phyloP scores from a whole-genome alignment of 2,329 filamentous ascomycete species.

The Colletotrichum melonis region DNA sequence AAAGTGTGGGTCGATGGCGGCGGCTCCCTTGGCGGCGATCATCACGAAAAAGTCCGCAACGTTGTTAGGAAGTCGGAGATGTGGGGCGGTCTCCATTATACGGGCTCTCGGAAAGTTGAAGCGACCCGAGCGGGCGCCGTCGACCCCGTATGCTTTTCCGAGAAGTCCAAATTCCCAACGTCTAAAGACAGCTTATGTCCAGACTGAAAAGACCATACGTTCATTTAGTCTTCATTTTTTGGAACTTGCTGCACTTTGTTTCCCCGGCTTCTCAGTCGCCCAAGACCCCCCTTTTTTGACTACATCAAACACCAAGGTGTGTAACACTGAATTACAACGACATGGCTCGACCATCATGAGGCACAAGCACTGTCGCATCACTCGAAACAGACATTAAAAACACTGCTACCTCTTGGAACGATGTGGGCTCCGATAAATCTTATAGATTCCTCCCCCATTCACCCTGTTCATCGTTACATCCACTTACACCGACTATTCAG shows the following conservation, averaged over 20 bases:
- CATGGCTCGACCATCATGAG: not conserved
- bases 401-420: not conserved
- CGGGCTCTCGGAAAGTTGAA: constrained; percentile 24
- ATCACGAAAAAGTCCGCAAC: constrained; percentile 4
- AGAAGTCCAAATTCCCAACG: constrained; percentile 26
- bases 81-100: not conserved
- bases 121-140: constrained; percentile 30
- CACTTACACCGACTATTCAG: not conserved
- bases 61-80: constrained; percentile 4
- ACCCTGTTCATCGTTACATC: not conserved
- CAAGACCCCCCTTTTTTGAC: not conserved
- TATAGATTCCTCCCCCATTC: not conserved
- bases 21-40: constrained; percentile 26
- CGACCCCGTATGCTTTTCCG: constrained; percentile 28
- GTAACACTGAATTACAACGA: not conserved
- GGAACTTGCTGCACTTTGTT: not conserved
- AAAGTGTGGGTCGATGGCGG: constrained; percentile 18
- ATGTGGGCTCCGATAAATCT: not conserved
- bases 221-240: not conserved
- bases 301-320: not conserved
- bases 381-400: not conserved
- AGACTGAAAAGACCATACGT: not conserved
- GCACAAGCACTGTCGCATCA: not conserved
- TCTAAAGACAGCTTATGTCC: constrained; percentile 15
- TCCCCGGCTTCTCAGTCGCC: not conserved